Base-by-base conservation (phyloP, 345 rosid species). In the Noccaea caerulescens region DNA sequence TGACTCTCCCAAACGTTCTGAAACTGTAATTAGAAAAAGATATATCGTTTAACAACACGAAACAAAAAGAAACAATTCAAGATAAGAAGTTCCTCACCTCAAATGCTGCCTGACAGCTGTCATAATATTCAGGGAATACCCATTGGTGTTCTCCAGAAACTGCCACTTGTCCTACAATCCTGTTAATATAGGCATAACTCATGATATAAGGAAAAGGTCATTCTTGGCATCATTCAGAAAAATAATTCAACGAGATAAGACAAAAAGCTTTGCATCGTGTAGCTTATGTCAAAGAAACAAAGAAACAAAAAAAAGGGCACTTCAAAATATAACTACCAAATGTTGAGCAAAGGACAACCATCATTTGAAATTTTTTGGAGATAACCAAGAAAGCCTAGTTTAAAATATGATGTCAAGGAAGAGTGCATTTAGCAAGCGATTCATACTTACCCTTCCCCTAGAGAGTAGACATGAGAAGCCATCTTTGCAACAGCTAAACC, bases 101-200 rank as follows among this genome's bases (percentile, higher is more conserved):
- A 66, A 73, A 71, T 58, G 86, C 78, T 58, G 88, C 73, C 57
- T 73, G 81, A 55, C 79, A 76, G 76, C 73, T 81, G 46, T 65
- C 49, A 58, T 66, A 76, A 71, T 80, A 64, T 58, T 88, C 87
- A 11, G 85, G 86, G 65, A 78, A 80, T 56, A 86, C 84, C 98
- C 97, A 93, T 71, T 80, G 82, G 76, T 88, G 84, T 71, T 72
- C 84, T 68, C 98, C 96, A 61, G 89, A 82, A 70, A 80, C 82
- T 4, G 98, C 96, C 34, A 90, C 96, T 78, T 88, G 83, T 68
- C 98, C 97, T 71, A 93, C 86, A 76, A 86, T 84, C 80, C 98
- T 93, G 86, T 66, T 61, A 39, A 78, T 65, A 76, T 66, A 82
- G 43, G 7, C 18, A 27, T 2, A 27, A 27, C 1, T 27, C 30